Percentiles rank a stretch among this genome's conserved stretches.
phyloP scores from a whole-genome alignment of 805 yeast genomes.

The Candida sphagnicola region DNA sequence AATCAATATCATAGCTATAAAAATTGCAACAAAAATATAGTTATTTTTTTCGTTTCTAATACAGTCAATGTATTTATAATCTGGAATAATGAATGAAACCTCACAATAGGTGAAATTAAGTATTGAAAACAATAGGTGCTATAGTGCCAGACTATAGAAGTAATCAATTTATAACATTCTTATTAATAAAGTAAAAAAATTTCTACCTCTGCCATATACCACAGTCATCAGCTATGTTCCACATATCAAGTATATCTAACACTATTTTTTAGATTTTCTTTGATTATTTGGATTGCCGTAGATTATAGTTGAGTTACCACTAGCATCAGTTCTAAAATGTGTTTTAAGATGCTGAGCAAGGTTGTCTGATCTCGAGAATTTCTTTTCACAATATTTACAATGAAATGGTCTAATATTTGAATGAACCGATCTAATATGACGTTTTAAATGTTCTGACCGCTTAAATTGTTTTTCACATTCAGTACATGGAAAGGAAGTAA shows the following conservation, averaged over 20 bases:
- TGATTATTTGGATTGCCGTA: conserved; percentile 5
- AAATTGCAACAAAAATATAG: neutral
- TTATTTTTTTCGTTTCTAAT: neutral
- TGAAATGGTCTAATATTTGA: conserved; percentile 43
- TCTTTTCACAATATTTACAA: conserved; percentile 43
- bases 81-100: neutral
- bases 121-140: neutral
- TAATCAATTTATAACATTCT: too few relatives aligned
- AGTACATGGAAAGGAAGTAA: conserved; percentile 35
- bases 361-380: conserved; percentile 39
- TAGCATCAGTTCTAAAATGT: conserved; percentile 29
- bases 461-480: conserved; percentile 41
- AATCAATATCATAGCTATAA: conserved; percentile 2
- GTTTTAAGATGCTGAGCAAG: conserved; percentile 44
- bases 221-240: neutral
- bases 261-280: conserved; percentile 1
- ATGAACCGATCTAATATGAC: conserved; percentile 41
- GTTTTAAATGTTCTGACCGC: conserved; percentile 40
- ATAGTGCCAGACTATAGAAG: neutral
- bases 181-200: too few relatives aligned
- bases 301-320: conserved; percentile 20
- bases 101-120: neutral
- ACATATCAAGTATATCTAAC: too few relatives aligned
- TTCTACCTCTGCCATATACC: too few relatives aligned
- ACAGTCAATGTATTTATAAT: conserved; percentile 2